Conservation (phyloP, 176 grass and related monocot genomes). For the Hsuehochloa calcarea region DNA sequence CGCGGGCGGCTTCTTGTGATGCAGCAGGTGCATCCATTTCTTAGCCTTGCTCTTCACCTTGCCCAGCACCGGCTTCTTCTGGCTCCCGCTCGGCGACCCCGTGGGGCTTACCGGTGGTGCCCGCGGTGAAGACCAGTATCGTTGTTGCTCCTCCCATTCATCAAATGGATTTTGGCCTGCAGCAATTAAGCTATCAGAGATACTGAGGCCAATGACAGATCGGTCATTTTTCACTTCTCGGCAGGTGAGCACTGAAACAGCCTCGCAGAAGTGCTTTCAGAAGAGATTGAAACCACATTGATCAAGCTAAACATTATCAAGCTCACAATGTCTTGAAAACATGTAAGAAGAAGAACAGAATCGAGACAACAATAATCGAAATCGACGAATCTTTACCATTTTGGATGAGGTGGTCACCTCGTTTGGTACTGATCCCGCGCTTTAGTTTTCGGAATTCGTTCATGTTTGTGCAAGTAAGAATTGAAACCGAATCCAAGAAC, state of each 20-base stretch:
- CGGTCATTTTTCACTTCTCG: not conserved
- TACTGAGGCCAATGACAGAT: not conserved
- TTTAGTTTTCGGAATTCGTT: constrained; percentile 36
- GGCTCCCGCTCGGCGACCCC: constrained; percentile 37
- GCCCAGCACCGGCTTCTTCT: constrained; percentile 57
- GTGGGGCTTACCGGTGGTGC: constrained; percentile 46
- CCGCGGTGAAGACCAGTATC: constrained; percentile 42
- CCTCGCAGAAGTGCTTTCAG: not conserved
- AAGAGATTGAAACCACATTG: not conserved
- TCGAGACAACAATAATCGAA: not conserved
- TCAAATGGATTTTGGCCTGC: constrained; percentile 41
- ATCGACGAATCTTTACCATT: constrained; percentile 15
- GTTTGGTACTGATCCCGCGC: constrained; percentile 44
- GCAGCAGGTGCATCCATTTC: constrained; percentile 72
- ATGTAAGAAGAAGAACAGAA: not conserved
- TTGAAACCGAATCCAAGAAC: constrained; percentile 5
- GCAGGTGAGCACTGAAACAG: not conserved
- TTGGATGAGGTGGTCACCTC: constrained; percentile 14
- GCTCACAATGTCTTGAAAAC: not conserved
- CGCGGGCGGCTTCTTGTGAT: constrained; percentile 55
- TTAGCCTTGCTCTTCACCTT: constrained; percentile 76
- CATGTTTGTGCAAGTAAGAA: constrained; percentile 21
- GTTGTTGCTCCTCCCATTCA: constrained; percentile 57
- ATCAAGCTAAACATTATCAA: not conserved
- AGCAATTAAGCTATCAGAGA: not conserved